Conservation (phyloP, 192 early-diverging fungal genomes). For the Coemansia sp. region DNA sequence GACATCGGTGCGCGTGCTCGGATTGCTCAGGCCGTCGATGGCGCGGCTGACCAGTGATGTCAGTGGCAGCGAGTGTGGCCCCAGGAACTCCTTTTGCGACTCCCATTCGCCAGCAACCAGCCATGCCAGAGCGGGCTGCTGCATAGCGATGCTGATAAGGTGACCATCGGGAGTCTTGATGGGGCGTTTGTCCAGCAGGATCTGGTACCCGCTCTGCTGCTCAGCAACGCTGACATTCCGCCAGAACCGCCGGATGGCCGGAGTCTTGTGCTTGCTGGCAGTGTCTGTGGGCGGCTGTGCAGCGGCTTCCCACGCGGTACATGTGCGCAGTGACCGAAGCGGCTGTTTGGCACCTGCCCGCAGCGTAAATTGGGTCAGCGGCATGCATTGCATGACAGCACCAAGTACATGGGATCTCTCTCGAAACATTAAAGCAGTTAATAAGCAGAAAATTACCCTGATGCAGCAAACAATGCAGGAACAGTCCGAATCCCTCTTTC, state of each 20-base stretch:
- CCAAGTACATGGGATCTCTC: conserved; percentile 3
- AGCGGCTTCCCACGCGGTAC: background rate
- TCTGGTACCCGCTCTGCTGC: conserved; percentile 45
- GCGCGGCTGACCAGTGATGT: conserved; percentile 87
- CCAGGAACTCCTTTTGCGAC: conserved; percentile 72
- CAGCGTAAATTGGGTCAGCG: background rate
- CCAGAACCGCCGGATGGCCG: conserved; percentile 47
- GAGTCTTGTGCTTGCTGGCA: conserved; percentile 18
- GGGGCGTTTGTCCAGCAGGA: conserved; percentile 74
- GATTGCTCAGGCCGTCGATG: conserved; percentile 68
- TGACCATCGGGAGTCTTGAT: conserved; percentile 82
- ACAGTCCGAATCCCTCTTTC: too few relatives aligned
- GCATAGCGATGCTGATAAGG: conserved; percentile 58
- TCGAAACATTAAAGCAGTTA: background rate
- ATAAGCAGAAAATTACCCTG: background rate
- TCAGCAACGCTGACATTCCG: conserved; percentile 35
- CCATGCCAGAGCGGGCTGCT: conserved; percentile 67
- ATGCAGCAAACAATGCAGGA: background rate
- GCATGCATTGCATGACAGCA: conserved; percentile 12
- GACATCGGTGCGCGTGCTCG: conserved; percentile 61
- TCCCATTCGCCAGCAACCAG: conserved; percentile 95
- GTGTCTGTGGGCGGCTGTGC: background rate
- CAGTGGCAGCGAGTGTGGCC: conserved; percentile 84
- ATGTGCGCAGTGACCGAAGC: conserved; percentile 2
- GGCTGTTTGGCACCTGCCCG: background rate